Evolutionary conservation across 2,329 filamentous ascomycete species (phyloP).

Genomic region (Alternaria ventricosa): DNA sequence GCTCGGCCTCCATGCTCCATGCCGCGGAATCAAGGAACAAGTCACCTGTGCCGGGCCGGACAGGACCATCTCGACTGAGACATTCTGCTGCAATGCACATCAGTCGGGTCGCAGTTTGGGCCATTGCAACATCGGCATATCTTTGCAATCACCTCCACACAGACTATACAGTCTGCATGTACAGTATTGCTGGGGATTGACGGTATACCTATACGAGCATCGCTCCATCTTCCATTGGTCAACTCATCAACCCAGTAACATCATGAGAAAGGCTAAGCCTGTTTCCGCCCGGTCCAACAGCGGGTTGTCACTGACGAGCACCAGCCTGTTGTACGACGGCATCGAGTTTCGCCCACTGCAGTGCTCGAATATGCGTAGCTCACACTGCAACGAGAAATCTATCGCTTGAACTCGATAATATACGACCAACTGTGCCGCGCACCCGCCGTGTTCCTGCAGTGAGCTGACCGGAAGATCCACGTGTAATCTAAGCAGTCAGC

Average conservation of each 20-base stretch:
- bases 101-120: conserved; percentile 9
- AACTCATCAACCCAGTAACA: neutral
- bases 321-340: neutral
- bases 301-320: neutral
- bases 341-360: neutral
- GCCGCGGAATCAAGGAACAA: conserved; percentile 4
- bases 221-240: conserved; percentile 13
- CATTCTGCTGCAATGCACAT: conserved; percentile 15
- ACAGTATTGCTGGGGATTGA: neutral
- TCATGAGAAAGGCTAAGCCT: neutral
- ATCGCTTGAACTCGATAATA: conserved; percentile 1
- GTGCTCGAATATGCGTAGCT: conserved; percentile 16
- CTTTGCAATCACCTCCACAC: conserved; percentile 9
- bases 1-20: conserved; percentile 8
- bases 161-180: conserved; percentile 5
- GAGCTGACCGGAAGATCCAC: conserved; percentile 5
- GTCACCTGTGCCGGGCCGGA: conserved; percentile 6
- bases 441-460: neutral
- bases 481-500: conserved; percentile 9
- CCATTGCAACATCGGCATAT: conserved; percentile 5
- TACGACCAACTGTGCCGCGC: conserved; percentile 5
- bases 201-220: conserved; percentile 6
- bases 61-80: conserved; percentile 19
- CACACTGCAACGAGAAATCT: conserved; percentile 5
- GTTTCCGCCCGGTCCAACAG: conserved; percentile 2